Evolutionary conservation across 495 filamentous ascomycete species (phyloP).

Genomic region (Tuber aestivum): DNA sequence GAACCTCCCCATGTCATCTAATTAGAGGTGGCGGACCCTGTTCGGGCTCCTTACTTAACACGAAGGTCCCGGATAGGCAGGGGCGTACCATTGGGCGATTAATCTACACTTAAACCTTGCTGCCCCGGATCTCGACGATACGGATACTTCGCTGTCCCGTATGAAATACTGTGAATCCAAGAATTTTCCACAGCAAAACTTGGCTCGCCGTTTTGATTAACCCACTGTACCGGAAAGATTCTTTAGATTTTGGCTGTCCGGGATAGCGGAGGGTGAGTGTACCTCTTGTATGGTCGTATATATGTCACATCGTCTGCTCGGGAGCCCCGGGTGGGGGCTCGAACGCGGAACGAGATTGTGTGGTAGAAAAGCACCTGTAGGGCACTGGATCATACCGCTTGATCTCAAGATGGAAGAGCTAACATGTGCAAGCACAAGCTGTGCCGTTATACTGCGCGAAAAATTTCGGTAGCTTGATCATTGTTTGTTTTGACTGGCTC

Average conservation of each 20-base stretch:
- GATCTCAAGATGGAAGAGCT: not conserved
- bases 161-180: no score
- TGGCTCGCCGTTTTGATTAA: no score
- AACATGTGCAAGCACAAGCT: not conserved
- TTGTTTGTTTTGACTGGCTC: not conserved
- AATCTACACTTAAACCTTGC: no score
- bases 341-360: not conserved
- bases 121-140: no score
- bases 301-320: not conserved
- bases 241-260: no score
- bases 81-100: not conserved
- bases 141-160: no score
- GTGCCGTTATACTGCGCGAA: not conserved
- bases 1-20: not conserved
- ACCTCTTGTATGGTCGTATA: not conserved
- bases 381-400: not conserved
- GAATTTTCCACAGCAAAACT: no score
- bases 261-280: no score
- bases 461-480: not conserved
- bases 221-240: no score
- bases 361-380: not conserved
- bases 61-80: not conserved
- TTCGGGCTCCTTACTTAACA: not conserved
- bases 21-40: not conserved
- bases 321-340: not conserved